A percentile compares a stretch with the other conserved stretches of the same genome.
These are phyloP conservation scores for Golubevia sp. DNA, from an alignment of 1,284 basidiomycete species.

Conservation along the genomic window DNA sequence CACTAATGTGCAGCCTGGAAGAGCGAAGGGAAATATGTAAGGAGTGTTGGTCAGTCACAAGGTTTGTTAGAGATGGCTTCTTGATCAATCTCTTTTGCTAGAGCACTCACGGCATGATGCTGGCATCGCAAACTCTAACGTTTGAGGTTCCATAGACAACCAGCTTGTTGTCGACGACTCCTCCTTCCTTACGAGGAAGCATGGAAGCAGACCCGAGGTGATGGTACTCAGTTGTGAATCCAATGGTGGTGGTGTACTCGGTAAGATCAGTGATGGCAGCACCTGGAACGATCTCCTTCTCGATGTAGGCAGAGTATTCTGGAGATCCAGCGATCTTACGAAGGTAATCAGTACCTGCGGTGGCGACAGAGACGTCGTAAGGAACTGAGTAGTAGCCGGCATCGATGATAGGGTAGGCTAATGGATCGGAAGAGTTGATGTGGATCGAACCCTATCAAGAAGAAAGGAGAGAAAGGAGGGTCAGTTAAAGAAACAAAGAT, in stretches of 20 bases:
- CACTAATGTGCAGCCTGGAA: slow-evolving; percentile 43
- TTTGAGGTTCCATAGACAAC: slow-evolving; percentile 76
- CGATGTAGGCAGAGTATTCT: slow-evolving; percentile 23
- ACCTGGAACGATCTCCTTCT: slow-evolving; percentile 36
- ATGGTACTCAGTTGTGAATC: slow-evolving; percentile 61
- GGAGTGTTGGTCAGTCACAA: no score
- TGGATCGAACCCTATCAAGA: neutral
- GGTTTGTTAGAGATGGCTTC: no score
- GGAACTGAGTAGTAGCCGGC: slow-evolving; percentile 2
- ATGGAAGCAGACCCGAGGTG: slow-evolving; percentile 68
- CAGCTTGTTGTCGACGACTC: slow-evolving; percentile 74
- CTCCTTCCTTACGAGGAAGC: slow-evolving; percentile 76
- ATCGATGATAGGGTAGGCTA: neutral
- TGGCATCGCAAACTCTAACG: slow-evolving; percentile 65
- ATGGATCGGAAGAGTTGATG: slow-evolving; percentile 1
- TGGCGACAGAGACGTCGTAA: slow-evolving; percentile 36
- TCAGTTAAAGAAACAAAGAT: no score
- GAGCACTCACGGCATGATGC: no score
- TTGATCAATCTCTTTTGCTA: no score
- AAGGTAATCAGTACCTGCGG: slow-evolving; percentile 42
- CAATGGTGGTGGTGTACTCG: slow-evolving; percentile 55
- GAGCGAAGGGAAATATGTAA: no score
- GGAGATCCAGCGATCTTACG: slow-evolving; percentile 31
- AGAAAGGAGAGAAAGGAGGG: neutral
- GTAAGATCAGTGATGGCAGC: slow-evolving; percentile 28